These are phyloP conservation scores for Populus simonii DNA, from an alignment of 345 rosid species.

Conservation along the genomic window DNA sequence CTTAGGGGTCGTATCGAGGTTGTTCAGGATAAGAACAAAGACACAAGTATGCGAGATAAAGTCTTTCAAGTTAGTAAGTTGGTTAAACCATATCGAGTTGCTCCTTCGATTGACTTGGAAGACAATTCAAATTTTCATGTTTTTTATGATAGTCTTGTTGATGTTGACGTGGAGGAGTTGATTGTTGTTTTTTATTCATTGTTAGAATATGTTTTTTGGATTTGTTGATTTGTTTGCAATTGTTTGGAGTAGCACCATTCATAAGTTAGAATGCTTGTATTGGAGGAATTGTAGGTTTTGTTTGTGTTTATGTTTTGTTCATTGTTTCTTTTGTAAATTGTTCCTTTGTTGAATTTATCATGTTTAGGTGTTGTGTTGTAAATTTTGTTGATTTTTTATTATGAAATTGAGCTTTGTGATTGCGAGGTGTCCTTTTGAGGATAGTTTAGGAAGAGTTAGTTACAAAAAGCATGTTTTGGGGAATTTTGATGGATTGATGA, in stretches of 20 bases:
- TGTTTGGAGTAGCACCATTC: neutral
- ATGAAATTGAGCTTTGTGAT: neutral
- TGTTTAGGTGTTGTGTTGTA: neutral
- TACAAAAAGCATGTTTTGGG: neutral
- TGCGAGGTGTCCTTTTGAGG: neutral
- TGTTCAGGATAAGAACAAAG: too few species aligned
- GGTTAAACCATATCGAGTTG: too few species aligned
- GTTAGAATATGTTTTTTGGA: too few species aligned
- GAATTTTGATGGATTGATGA: neutral
- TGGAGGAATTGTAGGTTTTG: neutral
- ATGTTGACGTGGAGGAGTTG: too few species aligned
- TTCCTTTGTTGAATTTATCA: neutral
- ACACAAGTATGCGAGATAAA: too few species aligned
- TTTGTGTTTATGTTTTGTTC: neutral
- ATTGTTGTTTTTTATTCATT: too few species aligned
- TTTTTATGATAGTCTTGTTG: too few species aligned
- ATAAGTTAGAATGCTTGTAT: neutral
- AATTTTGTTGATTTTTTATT: neutral
- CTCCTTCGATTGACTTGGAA: too few species aligned
- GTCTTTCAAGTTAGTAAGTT: too few species aligned
- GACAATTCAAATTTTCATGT: too few species aligned
- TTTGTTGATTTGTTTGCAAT: neutral
- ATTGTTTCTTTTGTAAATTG: neutral
- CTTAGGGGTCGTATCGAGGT: too few species aligned
- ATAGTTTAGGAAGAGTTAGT: neutral